These are phyloP conservation scores for Lepidium campestre DNA, from an alignment of 441 rosid species.

Conservation along the genomic window DNA sequence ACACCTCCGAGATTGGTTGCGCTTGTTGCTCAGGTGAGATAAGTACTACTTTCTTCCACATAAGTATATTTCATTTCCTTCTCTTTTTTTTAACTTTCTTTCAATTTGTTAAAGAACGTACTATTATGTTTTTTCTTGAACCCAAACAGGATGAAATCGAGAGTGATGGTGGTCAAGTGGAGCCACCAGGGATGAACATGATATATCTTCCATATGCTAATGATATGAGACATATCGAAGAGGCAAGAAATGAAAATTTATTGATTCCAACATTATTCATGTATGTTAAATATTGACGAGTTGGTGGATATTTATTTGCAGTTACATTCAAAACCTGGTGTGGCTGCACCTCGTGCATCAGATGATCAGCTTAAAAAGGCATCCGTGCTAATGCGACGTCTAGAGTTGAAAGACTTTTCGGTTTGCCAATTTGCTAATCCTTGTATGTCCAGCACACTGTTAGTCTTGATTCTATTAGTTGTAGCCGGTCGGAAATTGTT, in stretches of 20 bases:
- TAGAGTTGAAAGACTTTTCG: slow-evolving; percentile 53
- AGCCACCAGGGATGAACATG: slow-evolving; percentile 98
- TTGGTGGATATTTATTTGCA: slow-evolving; percentile 32
- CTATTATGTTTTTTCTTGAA: slow-evolving; percentile 15
- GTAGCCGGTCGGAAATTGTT: not conserved
- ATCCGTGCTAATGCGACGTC: slow-evolving; percentile 62
- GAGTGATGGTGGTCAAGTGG: slow-evolving; percentile 71
- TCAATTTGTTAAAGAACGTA: slow-evolving; percentile 3
- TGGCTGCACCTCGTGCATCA: slow-evolving; percentile 51
- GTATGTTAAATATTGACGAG: slow-evolving; percentile 15
- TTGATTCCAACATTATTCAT: slow-evolving; percentile 13
- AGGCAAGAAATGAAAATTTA: slow-evolving; percentile 42
- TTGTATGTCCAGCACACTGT: slow-evolving; percentile 22
- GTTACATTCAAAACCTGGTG: slow-evolving; percentile 42
- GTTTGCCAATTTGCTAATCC: slow-evolving; percentile 54
- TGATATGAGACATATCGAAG: slow-evolving; percentile 77
- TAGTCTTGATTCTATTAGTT: slow-evolving; percentile 1
- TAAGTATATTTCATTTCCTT: slow-evolving; percentile 2
- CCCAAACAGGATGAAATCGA: slow-evolving; percentile 68
- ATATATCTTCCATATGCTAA: slow-evolving; percentile 89
- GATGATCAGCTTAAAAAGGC: slow-evolving; percentile 76
- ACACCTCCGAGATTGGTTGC: slow-evolving; percentile 79
- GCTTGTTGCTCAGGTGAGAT: slow-evolving; percentile 88
- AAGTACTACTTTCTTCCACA: slow-evolving; percentile 1
- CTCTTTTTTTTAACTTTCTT: not conserved